Conservation (phyloP, 805 yeast species). For the Candida incommunis region DNA sequence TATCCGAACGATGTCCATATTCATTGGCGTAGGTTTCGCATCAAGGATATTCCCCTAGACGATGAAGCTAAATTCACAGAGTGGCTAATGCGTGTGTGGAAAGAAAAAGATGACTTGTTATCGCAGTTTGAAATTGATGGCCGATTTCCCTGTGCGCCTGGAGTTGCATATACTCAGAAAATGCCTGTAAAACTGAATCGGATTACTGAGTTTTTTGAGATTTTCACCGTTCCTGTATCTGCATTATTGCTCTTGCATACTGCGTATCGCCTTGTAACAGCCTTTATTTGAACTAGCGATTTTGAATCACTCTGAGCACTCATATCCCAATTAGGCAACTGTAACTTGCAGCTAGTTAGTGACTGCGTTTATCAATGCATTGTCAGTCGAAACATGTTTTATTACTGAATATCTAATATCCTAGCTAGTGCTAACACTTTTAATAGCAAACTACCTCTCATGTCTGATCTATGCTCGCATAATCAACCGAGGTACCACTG, state of each 20-base stretch:
- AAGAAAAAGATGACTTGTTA: slow-evolving; percentile 61
- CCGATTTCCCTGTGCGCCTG: slow-evolving; percentile 16
- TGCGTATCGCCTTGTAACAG: background rate
- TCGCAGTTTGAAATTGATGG: slow-evolving; percentile 46
- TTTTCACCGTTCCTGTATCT: slow-evolving; percentile 22
- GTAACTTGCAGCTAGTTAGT: too few species aligned
- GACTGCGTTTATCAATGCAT: too few species aligned
- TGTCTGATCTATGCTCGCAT: too few species aligned
- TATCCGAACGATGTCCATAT: slow-evolving; percentile 58
- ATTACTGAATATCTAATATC: too few species aligned
- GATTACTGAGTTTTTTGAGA: slow-evolving; percentile 17
- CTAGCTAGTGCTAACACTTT: too few species aligned
- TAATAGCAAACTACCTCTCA: too few species aligned
- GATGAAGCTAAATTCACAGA: slow-evolving; percentile 43
- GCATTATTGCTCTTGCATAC: slow-evolving; percentile 12
- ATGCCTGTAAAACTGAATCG: slow-evolving; percentile 14
- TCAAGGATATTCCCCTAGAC: slow-evolving; percentile 52
- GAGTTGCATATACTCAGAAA: slow-evolving; percentile 4
- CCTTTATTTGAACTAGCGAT: too few species aligned
- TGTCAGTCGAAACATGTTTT: too few species aligned
- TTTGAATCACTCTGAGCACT: too few species aligned
- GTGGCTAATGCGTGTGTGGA: slow-evolving; percentile 71
- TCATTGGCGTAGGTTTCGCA: slow-evolving; percentile 42
- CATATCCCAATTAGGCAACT: too few species aligned
- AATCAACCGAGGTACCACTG: too few species aligned